Base-by-base conservation (phyloP, 345 rosid species). In the Erysimum cheiranthoides region DNA sequence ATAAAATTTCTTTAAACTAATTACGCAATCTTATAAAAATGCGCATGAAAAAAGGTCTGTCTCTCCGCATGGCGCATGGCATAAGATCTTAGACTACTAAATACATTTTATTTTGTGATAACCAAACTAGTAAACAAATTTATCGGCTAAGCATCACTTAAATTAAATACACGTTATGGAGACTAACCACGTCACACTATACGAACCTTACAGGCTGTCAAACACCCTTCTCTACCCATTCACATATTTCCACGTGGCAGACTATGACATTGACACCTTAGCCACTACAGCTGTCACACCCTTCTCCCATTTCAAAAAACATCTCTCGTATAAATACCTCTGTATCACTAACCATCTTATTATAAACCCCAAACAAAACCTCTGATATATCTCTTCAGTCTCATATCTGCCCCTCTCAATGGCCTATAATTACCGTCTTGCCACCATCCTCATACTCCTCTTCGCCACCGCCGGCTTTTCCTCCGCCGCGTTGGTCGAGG, bases 401-500 rank as follows among this genome's bases (percentile, higher is more conserved):
- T 74, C 58, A 39, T 27, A 32, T 3, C 17, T 0, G 8, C 28
- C 73, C 61, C 2, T 31, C 5, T 5, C 35, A 60, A 90, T 85
- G 93, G 83, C 88, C 5, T 53, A 17, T 65, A 60, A 78, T 79
- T 72, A 80, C 90, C 3, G 1, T 4, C 10, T 70, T 72, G 78
- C 85, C 86, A 66, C 68, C 75, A 35, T 81, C 49, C 34, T 79
- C 59, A 42, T 78, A 54, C 8, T 77, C 39, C 45, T 64, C 62
- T 54, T 58, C 65, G 71, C 46, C 69, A 32, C 34, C n/a, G 3
- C 75, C 28, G 50, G 49, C 6, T 65, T 78, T 1, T 69, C 78
- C 25, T 32, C 79, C 57, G 80, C 88, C 13, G 97, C 82, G 51
- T 66, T 93, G 39, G 97, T 89, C 47, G 72, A 93, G 68, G 84